phyloP scores from a whole-genome alignment of 495 filamentous ascomycete genomes.

The Lophium mytilinum region DNA sequence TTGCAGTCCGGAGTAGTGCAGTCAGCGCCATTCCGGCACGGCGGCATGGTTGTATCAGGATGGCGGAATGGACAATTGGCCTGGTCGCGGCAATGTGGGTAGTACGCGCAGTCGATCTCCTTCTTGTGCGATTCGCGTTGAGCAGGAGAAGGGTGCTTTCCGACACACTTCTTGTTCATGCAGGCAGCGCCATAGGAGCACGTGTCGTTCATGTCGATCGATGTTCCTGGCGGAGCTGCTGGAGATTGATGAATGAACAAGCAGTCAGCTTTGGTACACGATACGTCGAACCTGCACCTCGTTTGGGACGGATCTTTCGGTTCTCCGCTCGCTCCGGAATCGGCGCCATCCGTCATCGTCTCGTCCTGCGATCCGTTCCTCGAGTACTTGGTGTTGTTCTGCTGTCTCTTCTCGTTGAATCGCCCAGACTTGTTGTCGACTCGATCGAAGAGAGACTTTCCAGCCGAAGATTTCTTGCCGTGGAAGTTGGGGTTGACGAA shows the following conservation, averaged over 20 bases:
- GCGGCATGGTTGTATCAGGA: constrained; percentile 51
- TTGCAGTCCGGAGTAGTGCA: constrained; percentile 79
- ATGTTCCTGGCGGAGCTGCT: constrained; percentile 72
- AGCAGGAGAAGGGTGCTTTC: constrained; percentile 85
- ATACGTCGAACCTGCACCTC: constrained; percentile 78
- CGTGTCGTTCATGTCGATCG: constrained; percentile 67
- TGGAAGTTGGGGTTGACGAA: constrained; percentile 50
- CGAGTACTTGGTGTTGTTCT: constrained; percentile 15
- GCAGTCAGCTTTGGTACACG: constrained; percentile 82
- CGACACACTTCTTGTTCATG: constrained; percentile 90
- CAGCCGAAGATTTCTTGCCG: constrained; percentile 35
- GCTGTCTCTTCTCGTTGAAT: constrained; percentile 24
- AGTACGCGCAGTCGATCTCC: constrained; percentile 88
- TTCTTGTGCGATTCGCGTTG: constrained; percentile 65
- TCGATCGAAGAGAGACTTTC: constrained; percentile 72
- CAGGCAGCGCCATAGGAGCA: constrained; percentile 85
- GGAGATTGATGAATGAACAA: constrained; percentile 91
- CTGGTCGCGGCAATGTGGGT: constrained; percentile 79
- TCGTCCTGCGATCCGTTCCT: constrained; percentile 23
- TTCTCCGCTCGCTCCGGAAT: constrained; percentile 37
- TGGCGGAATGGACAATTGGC: constrained; percentile 81
- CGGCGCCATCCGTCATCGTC: constrained; percentile 25
- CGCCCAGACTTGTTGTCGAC: constrained; percentile 47
- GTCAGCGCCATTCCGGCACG: constrained; percentile 89
- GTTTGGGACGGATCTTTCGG: constrained; percentile 40